Evolutionary conservation across 164 flowering plant genomes (phyloP).

Genomic region (Saururus chinensis): DNA sequence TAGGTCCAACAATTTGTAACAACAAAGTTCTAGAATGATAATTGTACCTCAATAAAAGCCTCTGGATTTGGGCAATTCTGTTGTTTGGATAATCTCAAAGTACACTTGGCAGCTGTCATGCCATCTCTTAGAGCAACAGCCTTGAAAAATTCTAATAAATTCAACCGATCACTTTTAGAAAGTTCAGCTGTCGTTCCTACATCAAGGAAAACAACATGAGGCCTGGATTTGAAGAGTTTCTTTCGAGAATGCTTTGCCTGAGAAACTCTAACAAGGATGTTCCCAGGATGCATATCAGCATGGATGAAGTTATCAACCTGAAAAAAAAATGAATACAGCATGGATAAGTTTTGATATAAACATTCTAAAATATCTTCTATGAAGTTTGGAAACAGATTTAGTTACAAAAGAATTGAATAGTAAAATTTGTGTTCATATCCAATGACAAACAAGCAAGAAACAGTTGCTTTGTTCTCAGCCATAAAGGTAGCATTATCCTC

Average conservation of each 20-base stretch:
- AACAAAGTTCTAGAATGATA: neutral
- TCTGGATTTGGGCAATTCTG: slow-evolving; percentile 18
- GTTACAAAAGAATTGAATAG: neutral
- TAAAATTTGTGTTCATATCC: no score
- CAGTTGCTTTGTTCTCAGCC: no score
- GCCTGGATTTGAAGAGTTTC: slow-evolving; percentile 13
- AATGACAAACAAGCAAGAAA: no score
- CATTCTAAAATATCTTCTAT: neutral
- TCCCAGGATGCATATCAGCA: slow-evolving; percentile 96
- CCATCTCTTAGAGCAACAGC: slow-evolving; percentile 10
- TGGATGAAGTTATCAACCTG: slow-evolving; percentile 94
- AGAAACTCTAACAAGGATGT: slow-evolving; percentile 65
- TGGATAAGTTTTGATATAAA: neutral
- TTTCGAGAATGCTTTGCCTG: slow-evolving; percentile 9
- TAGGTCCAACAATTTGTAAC: neutral
- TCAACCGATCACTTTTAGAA: slow-evolving; percentile 14
- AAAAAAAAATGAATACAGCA: slow-evolving; percentile 9
- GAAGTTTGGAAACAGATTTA: no score
- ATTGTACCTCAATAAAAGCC: slow-evolving; percentile 16
- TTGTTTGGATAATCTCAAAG: slow-evolving; percentile 14
- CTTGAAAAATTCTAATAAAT: slow-evolving; percentile 8
- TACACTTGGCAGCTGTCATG: slow-evolving; percentile 16
- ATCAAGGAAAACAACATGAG: slow-evolving; percentile 19
- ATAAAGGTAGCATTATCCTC: no score
- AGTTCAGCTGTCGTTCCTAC: slow-evolving; percentile 21